Conservation (phyloP, 106 monocot species). For the Dactylorhiza incarnata region DNA sequence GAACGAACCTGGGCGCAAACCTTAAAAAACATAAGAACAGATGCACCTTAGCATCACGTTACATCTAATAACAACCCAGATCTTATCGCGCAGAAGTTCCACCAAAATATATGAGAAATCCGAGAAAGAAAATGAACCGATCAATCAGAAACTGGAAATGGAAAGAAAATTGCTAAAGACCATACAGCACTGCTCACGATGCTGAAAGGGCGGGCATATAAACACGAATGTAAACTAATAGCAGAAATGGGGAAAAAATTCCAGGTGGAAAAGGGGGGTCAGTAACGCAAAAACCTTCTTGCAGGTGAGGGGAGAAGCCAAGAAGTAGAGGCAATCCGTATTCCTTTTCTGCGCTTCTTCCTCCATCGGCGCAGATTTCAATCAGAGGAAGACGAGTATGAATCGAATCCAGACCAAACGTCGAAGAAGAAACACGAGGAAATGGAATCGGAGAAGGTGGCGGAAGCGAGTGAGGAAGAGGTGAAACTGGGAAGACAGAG, state of each 20-base stretch:
- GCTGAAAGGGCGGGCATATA: background rate
- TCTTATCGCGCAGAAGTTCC: background rate
- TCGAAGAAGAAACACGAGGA: too few relatives aligned
- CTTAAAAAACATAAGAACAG: background rate
- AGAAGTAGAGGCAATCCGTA: slow-evolving; percentile 20
- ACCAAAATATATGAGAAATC: background rate
- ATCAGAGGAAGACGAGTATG: background rate
- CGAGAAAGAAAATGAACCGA: background rate
- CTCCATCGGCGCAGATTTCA: slow-evolving; percentile 3
- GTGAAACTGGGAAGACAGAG: too few relatives aligned
- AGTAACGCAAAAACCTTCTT: slow-evolving; percentile 8
- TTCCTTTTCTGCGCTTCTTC: slow-evolving; percentile 17
- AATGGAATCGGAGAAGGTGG: too few relatives aligned
- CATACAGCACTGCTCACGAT: background rate
- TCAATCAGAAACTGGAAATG: background rate
- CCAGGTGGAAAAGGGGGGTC: background rate
- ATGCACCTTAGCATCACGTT: background rate
- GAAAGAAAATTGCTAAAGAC: background rate
- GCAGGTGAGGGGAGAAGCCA: slow-evolving; percentile 18
- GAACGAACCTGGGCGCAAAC: background rate
- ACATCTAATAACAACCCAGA: background rate
- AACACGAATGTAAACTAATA: background rate
- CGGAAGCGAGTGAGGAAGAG: too few relatives aligned
- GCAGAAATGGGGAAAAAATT: background rate
- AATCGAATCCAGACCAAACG: too few relatives aligned